Percentiles rank a stretch among this genome's conserved stretches.
Conservation (phyloP, 768 basidiomycete species). For the Antrodiella citrinella region DNA sequence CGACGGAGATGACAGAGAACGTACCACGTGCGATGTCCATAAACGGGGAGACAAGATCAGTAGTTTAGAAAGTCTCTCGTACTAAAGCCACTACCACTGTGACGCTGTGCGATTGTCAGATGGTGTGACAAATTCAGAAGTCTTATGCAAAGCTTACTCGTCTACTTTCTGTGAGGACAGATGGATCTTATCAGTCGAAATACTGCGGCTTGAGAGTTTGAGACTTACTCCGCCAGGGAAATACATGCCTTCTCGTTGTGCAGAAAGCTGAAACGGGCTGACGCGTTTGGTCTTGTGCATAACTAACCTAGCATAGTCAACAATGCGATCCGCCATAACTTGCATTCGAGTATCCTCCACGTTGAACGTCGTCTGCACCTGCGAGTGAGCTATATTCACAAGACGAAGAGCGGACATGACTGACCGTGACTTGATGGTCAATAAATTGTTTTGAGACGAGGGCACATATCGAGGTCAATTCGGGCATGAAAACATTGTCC, state of each 20-base stretch:
- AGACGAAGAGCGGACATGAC: too few species aligned
- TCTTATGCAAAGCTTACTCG: conserved; percentile 46
- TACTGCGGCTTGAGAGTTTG: too few species aligned
- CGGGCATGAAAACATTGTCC: conserved; percentile 56
- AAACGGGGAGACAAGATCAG: background rate
- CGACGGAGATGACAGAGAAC: background rate
- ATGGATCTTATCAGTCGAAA: too few species aligned
- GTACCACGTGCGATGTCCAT: background rate
- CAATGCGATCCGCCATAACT: conserved; percentile 62
- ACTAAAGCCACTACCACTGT: conserved; percentile 65
- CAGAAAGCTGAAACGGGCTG: conserved; percentile 71
- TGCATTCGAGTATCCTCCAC: conserved; percentile 59
- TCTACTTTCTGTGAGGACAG: conserved; percentile 69
- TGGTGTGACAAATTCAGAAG: conserved; percentile 1
- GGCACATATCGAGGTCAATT: conserved; percentile 63
- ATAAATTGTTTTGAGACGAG: conserved; percentile 42
- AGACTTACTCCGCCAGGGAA: conserved; percentile 68
- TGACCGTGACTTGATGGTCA: too few species aligned
- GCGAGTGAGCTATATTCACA: background rate
- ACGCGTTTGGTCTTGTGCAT: conserved; percentile 59
- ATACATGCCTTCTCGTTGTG: conserved; percentile 54
- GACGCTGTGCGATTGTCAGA: conserved; percentile 35
- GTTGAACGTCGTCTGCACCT: conserved; percentile 5
- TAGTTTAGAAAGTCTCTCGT: conserved; percentile 37
- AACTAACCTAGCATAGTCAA: conserved; percentile 59